phyloP scores from a whole-genome alignment of 129 eudicot species.

The Rutidosis leptorrhynchoides region DNA sequence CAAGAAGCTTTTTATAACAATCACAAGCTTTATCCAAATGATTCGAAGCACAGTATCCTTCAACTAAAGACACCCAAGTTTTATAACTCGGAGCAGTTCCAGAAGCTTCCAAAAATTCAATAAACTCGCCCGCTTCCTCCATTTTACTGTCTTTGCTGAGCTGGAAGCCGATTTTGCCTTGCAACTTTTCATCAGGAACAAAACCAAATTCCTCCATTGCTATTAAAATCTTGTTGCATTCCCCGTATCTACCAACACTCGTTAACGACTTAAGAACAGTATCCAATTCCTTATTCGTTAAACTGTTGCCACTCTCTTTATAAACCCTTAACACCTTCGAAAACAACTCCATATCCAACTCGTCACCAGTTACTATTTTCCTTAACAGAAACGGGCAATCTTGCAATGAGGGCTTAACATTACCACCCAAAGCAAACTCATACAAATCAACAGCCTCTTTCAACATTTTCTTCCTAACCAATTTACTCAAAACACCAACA shows the following conservation, averaged over 20 bases:
- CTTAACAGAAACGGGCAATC: slow-evolving; percentile 63
- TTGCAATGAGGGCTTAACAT: slow-evolving; percentile 46
- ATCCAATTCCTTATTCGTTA: slow-evolving; percentile 42
- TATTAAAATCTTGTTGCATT: slow-evolving; percentile 61
- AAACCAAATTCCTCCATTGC: slow-evolving; percentile 65
- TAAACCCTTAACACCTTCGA: slow-evolving; percentile 46
- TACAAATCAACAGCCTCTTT: slow-evolving; percentile 67
- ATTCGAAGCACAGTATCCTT: slow-evolving; percentile 63
- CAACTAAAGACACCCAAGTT: slow-evolving; percentile 53
- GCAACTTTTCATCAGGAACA: slow-evolving; percentile 35
- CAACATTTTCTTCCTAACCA: slow-evolving; percentile 54
- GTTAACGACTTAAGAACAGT: slow-evolving; percentile 66
- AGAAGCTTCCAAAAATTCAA: slow-evolving; percentile 37
- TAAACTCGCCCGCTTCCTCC: slow-evolving; percentile 51
- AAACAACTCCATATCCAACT: slow-evolving; percentile 65
- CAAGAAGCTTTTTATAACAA: slow-evolving; percentile 48
- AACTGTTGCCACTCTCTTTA: slow-evolving; percentile 48
- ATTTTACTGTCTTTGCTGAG: slow-evolving; percentile 46
- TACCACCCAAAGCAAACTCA: slow-evolving; percentile 65
- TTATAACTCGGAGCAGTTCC: slow-evolving; percentile 28
- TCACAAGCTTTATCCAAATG: slow-evolving; percentile 59
- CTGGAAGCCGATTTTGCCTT: slow-evolving; percentile 51
- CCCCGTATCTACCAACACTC: slow-evolving; percentile 60
- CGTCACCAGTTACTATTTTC: slow-evolving; percentile 54
- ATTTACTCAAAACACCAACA: slow-evolving; percentile 35